phyloP scores from a whole-genome alignment of 129 eudicot genomes.

The Flaveria trinervia region DNA sequence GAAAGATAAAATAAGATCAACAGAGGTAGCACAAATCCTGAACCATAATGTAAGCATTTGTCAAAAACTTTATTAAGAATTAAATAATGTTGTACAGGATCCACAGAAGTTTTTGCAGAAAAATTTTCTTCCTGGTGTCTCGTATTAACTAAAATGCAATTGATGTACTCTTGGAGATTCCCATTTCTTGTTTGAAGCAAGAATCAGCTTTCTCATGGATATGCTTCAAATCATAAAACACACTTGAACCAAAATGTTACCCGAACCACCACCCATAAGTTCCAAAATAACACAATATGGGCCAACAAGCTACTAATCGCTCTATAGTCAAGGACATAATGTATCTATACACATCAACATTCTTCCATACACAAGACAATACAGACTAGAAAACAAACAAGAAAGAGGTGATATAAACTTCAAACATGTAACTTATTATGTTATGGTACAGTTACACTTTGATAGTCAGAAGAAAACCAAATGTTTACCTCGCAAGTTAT shows the following conservation, averaged over 20 bases:
- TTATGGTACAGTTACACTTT: neutral
- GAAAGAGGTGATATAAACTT: neutral
- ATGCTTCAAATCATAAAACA: neutral
- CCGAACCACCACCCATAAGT: no score
- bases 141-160: neutral
- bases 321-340: neutral
- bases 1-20: conserved; percentile 24
- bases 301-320: no score
- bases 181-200: neutral
- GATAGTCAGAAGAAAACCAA: neutral
- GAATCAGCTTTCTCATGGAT: neutral
- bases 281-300: no score
- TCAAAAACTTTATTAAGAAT: neutral
- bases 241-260: no score
- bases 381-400: neutral
- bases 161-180: neutral
- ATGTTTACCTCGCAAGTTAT: neutral
- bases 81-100: neutral
- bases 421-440: neutral
- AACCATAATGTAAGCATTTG: neutral
- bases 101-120: neutral
- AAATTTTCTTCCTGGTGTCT: neutral
- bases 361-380: neutral
- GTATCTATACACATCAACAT: neutral
- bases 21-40: conserved; percentile 12